Percentiles rank a stretch among this genome's conserved stretches.
These are phyloP conservation scores for Colletotrichum siamense DNA, from an alignment of 2,329 filamentous ascomycete genomes.

Conservation along the genomic window DNA sequence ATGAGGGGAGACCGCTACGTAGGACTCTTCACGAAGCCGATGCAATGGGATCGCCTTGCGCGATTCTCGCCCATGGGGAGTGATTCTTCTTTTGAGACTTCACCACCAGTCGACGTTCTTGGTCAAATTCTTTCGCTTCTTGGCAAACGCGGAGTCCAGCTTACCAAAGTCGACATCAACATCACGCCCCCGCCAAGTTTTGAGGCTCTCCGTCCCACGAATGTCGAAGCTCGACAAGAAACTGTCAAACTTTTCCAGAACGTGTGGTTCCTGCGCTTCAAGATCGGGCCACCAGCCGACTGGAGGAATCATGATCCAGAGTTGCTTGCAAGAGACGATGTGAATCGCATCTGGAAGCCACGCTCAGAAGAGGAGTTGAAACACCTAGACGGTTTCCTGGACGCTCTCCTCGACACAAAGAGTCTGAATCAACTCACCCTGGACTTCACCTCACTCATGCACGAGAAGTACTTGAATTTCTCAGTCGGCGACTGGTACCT, in stretches of 20 bases:
- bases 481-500: background rate
- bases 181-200: accelerated
- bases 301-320: accelerated
- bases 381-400: background rate
- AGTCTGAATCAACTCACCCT: accelerated
- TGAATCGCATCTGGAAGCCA: background rate
- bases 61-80: accelerated
- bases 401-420: background rate
- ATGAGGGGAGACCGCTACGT: accelerated
- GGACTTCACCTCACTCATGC: background rate
- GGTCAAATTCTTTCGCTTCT: accelerated
- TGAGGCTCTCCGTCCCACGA: accelerated
- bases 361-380: background rate
- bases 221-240: accelerated
- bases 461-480: background rate
- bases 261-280: background rate
- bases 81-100: background rate
- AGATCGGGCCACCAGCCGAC: accelerated
- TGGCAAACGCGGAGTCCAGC: accelerated
- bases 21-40: background rate
- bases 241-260: accelerated
- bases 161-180: background rate
- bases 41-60: background rate
- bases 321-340: background rate
- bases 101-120: accelerated